Conservation (phyloP, 345 rosid species). For the Eucalyptus pauciflora region DNA sequence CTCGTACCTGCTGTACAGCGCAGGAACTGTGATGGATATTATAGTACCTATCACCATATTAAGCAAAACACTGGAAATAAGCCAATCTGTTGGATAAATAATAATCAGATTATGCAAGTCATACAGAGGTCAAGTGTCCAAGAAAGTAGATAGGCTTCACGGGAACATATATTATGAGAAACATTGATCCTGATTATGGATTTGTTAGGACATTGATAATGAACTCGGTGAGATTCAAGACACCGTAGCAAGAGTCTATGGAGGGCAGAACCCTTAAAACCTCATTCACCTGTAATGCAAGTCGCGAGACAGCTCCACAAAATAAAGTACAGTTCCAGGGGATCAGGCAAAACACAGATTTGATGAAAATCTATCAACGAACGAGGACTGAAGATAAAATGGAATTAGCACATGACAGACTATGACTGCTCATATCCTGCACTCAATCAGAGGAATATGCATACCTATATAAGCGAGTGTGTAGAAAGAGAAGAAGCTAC, state of each 20-base stretch:
- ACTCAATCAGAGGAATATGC: conserved; percentile 1
- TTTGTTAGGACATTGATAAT: background rate
- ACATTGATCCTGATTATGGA: background rate
- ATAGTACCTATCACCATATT: conserved; percentile 51
- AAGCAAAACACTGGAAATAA: background rate
- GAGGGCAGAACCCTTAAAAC: background rate
- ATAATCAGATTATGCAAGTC: background rate
- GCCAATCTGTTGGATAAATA: background rate
- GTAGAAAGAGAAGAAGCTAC: conserved; percentile 78
- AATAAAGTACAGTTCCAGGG: background rate
- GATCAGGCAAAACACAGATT: background rate
- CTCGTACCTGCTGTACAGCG: conserved; percentile 61
- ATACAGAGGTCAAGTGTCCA: background rate
- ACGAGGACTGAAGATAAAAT: background rate
- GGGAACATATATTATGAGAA: background rate
- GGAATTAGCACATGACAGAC: background rate
- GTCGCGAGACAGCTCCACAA: background rate
- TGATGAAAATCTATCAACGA: background rate
- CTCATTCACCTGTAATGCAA: background rate
- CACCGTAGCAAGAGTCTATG: background rate
- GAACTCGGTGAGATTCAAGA: background rate
- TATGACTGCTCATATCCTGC: background rate
- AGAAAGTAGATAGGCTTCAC: background rate
- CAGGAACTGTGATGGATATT: conserved; percentile 70
- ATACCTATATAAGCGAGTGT: conserved; percentile 80